Evolutionary conservation across 768 basidiomycete species (phyloP), one percentile per base, ranked within the genome.

Genomic region (Omphalotus guepiniiformis): DNA sequence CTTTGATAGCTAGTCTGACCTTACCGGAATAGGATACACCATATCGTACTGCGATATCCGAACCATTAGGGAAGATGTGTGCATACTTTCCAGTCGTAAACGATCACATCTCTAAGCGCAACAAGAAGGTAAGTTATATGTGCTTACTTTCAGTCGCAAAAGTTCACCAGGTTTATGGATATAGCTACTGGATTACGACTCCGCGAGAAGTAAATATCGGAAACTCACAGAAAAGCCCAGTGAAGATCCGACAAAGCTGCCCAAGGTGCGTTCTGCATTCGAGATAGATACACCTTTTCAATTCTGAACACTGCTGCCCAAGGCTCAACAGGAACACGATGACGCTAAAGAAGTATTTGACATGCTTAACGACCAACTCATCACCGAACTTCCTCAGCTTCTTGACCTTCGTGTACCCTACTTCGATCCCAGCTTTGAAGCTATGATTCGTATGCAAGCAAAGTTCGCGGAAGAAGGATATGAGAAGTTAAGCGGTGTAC

Each of bases 391-490:
- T 13, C 96, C 96, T 0, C 84, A 94, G 55, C 71, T 99, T 34
- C 79, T 98, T 41, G 94, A 97, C 59, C 81, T 97, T 16, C 89
- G 96, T 30, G 88, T 99, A 21, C 96, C 96, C 0, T 99, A 91
- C 75, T 94, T 98, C 53, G 96, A 98, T 64, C 96, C 96, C 4
- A 93, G 89, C 55, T 98, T 98, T 63, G 96, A 98, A 68, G 91
- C 95, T 38, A 98, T 98, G 95, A 93, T 93, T 54, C 80, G 96
- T 25, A 90, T 96, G 82, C 96, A 99, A 61, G 82, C 89, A 60
- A 93, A 94, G 60, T 98, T 98, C 61, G 94, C 95, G 0, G 92
- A 97, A 64, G 95, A 99, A 57, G 94, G 95, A 0, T 98, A 99
- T 63, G 93, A 97, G 70, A 96, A 93, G 68, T 79, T 97, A 42